phyloP scores from a whole-genome alignment of 1,139 yeast species.

The Yamadazyma diospyri region DNA sequence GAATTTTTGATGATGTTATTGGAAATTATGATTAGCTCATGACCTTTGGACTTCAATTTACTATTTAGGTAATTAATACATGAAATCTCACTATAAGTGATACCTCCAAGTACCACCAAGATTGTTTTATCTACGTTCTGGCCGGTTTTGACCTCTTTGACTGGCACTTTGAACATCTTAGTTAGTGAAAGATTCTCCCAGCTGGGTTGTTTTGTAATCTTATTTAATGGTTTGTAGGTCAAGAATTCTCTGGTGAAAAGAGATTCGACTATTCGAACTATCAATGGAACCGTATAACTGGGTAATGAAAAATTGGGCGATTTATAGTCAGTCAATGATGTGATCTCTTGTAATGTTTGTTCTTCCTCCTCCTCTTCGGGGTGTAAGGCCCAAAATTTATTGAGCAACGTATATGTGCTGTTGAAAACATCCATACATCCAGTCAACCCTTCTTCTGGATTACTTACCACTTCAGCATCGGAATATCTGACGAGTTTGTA shows the following conservation, averaged over 20 bases:
- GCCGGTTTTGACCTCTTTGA: constrained; percentile 33
- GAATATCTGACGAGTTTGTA: constrained; percentile 24
- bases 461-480: constrained; percentile 18
- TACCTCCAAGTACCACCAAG: constrained; percentile 64
- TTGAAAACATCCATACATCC: constrained; percentile 31
- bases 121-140: constrained; percentile 30
- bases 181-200: constrained; percentile 43
- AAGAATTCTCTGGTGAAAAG: constrained; percentile 47
- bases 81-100: constrained; percentile 74
- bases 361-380: constrained; percentile 28
- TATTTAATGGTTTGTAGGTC: constrained; percentile 40
- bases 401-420: constrained; percentile 36
- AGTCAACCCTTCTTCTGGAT: constrained; percentile 26
- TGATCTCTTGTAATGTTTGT: constrained; percentile 9
- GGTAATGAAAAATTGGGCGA: constrained; percentile 53
- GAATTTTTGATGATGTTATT: constrained; percentile 53
- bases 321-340: constrained; percentile 24
- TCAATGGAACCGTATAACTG: constrained; percentile 49
- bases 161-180: constrained; percentile 37
- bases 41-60: constrained; percentile 26
- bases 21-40: constrained; percentile 50
- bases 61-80: constrained; percentile 57
- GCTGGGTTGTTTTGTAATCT: constrained; percentile 37
- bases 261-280: constrained; percentile 47
- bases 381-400: constrained; percentile 46